Evolutionary conservation across 495 filamentous ascomycete genomes (phyloP).

Genomic region (Trichoderma parareesei): DNA sequence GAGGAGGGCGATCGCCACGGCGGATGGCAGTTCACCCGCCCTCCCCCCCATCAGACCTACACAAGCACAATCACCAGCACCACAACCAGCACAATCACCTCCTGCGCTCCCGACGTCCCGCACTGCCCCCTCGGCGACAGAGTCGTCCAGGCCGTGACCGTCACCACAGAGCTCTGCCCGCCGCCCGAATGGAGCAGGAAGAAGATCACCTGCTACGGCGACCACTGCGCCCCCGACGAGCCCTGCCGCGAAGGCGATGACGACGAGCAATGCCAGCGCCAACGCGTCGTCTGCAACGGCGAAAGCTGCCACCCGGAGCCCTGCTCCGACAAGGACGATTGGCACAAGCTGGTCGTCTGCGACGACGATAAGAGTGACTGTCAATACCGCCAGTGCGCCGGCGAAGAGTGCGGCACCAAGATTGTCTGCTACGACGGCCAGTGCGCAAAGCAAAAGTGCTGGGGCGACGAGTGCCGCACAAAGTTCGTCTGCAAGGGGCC

Average conservation of each 20-base stretch:
- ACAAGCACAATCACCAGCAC: conserved; percentile 3
- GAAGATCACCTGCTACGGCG: conserved; percentile 9
- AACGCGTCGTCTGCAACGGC: conserved; percentile 7
- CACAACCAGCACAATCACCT: not conserved
- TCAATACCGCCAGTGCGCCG: not conserved
- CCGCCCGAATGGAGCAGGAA: not conserved
- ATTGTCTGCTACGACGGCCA: conserved; percentile 6
- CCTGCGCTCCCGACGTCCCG: not conserved
- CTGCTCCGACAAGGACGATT: not conserved
- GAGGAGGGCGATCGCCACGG: not conserved
- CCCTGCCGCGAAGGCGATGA: not conserved
- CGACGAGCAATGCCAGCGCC: not conserved
- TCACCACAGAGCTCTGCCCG: conserved; percentile 6
- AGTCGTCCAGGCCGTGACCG: not conserved
- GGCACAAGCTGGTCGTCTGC: conserved; percentile 1
- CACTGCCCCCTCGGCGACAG: conserved; percentile 7
- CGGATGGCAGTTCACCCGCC: not conserved
- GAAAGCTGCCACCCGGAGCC: not conserved
- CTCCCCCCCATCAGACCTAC: not conserved
- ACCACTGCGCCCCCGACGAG: conserved; percentile 2
- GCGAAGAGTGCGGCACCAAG: conserved; percentile 1
- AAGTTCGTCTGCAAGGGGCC: conserved; percentile 10
- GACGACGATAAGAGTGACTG: not conserved
- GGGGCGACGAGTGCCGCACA: conserved; percentile 2
- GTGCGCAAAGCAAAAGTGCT: not conserved